phyloP scores from a whole-genome alignment of 164 flowering plant species.

The Umbellularia californica region DNA sequence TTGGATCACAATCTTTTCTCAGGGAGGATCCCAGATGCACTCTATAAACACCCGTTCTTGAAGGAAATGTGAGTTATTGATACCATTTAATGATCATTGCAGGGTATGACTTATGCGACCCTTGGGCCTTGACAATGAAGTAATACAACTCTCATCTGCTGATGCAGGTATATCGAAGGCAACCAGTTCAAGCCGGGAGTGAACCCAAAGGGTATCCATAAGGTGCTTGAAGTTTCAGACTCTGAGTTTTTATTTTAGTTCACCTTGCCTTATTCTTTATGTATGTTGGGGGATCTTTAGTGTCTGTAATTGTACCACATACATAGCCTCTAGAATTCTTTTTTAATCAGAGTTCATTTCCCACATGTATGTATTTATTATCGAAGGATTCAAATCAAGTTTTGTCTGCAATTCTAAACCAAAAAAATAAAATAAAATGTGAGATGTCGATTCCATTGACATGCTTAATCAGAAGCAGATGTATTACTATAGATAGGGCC shows the following conservation, averaged over 20 bases:
- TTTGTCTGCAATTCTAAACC: no score
- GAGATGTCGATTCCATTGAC: no score
- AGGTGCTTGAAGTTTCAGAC: conserved; percentile 82
- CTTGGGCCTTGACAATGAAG: neutral
- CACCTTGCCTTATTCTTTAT: no score
- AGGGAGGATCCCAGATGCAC: conserved; percentile 82
- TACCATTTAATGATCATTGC: neutral
- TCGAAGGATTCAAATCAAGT: no score
- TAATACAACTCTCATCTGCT: neutral
- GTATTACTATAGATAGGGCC: no score
- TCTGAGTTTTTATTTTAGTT: conserved; percentile 68
- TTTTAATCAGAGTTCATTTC: neutral
- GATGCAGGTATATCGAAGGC: conserved; percentile 89
- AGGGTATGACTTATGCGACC: neutral
- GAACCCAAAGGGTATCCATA: conserved; percentile 77
- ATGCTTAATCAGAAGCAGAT: no score
- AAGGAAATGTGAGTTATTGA: conserved; percentile 74
- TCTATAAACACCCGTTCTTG: conserved; percentile 81
- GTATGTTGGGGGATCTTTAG: conserved; percentile 9
- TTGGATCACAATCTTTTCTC: conserved; percentile 90
- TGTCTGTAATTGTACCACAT: neutral
- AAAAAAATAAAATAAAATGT: no score
- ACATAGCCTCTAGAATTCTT: neutral
- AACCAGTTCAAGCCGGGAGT: conserved; percentile 79
- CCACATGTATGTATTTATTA: no score